A percentile compares a stretch with the other conserved stretches of the same genome.
Evolutionary conservation across 129 eudicot genomes (phyloP).

Genomic region (Chrysanthemum lavandulifolium): DNA sequence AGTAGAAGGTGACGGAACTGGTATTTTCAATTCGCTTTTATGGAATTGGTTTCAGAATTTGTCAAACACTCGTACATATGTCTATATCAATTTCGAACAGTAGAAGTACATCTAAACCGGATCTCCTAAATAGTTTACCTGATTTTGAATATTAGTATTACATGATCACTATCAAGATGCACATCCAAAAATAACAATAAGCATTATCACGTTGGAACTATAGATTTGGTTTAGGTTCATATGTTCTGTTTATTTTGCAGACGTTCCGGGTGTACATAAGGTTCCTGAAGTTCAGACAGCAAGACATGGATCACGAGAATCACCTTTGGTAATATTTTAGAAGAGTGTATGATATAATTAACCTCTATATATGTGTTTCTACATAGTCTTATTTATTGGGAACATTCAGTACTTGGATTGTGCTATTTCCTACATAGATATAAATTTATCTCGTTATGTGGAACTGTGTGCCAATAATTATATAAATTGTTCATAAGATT

Average conservation of each 20-base stretch:
- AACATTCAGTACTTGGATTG: neutral
- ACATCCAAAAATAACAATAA: neutral
- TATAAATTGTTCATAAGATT: too few species aligned
- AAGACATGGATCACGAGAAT: slow-evolving; percentile 38
- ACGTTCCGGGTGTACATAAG: slow-evolving; percentile 16
- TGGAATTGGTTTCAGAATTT: neutral
- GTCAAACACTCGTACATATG: neutral
- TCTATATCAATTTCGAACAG: neutral
- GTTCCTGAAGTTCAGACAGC: slow-evolving; percentile 32
- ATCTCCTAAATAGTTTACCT: neutral
- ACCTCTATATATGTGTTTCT: slow-evolving; percentile 2
- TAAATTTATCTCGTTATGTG: neutral
- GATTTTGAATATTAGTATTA: neutral
- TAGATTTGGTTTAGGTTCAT: neutral
- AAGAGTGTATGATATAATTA: slow-evolving; percentile 9
- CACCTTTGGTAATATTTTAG: slow-evolving; percentile 28
- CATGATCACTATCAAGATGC: neutral
- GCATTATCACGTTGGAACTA: neutral
- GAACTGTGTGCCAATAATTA: too few species aligned
- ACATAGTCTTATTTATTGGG: slow-evolving; percentile 4
- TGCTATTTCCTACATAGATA: slow-evolving; percentile 1
- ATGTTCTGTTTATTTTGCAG: slow-evolving; percentile 33
- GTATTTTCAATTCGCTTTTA: neutral
- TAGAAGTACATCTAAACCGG: neutral
- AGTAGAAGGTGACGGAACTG: slow-evolving; percentile 30